Evolutionary conservation across 169 alveolate species (phyloP), one percentile per base, ranked within the genome.

Genomic region (Cryptosporidium sp.): DNA sequence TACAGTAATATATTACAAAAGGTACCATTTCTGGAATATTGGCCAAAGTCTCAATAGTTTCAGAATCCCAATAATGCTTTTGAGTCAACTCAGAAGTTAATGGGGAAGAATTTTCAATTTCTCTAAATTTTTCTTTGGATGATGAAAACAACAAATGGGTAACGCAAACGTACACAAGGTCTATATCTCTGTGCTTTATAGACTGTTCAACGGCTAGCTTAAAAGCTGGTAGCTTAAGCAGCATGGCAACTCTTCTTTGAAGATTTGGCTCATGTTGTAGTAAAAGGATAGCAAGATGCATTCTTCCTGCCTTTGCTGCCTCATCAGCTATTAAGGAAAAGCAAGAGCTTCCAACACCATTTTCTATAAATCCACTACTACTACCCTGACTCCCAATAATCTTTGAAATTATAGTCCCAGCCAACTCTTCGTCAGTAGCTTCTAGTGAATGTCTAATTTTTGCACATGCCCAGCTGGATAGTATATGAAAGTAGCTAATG

Each of bases 351-450:
- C 84, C 86, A 51, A 33, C 8, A 18, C 65, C 37, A 45, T 53
- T 67, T 53, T 35, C 51, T 8, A 35, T 6, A 23, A 23, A 35
- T 14, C 33, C 21, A 0, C 44, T 26, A n/a, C 26, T 42, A 14
- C 42, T 39, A 14, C 70, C 86, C 29, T 72, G 70, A 4, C 84
- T 84, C 1, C 73, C 80, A 29, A 62, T 58, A 37, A 75, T 68
- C 45, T 51, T 69, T 8, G 91, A 45, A 18, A 75, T 21, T 29
- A 61, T 39, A 33, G 85, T 60, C 1, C 68, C 75, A 8, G 86
- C 87, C 26, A 94, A 69, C 29, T 92, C 94, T 48, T 92, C 96
- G 51, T 94, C 96, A 26, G 96, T 94, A 42, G 91, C 45, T 23
- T 91, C 92, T 18, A 93, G 45, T 48, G 93, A 80, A 68, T 89